Conservation (phyloP, 1,284 basidiomycete species). For the Thecaphora thlaspeos region DNA sequence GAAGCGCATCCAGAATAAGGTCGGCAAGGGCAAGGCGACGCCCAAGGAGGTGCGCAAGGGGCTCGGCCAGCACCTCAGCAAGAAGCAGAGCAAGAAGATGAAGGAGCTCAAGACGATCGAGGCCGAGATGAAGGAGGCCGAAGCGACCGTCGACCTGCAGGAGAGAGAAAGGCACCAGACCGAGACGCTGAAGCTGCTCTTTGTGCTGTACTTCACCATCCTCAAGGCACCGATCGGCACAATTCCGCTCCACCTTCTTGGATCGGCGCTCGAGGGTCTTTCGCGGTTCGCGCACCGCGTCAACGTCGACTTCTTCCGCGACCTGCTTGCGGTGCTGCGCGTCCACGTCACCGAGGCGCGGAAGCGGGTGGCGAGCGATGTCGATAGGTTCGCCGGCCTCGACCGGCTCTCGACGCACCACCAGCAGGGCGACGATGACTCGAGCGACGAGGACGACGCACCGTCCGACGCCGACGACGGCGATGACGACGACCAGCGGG, state of each 20-base stretch:
- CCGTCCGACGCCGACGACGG: slow-evolving; percentile 2
- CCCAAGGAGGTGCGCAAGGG: slow-evolving; percentile 50
- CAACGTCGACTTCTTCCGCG: slow-evolving; percentile 98
- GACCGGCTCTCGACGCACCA: background rate
- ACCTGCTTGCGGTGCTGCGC: slow-evolving; percentile 83
- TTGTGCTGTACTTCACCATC: slow-evolving; percentile 95
- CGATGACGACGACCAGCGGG: background rate
- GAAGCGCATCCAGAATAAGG: slow-evolving; percentile 77
- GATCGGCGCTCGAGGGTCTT: slow-evolving; percentile 86
- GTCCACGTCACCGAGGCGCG: slow-evolving; percentile 66
- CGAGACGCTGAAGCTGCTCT: slow-evolving; percentile 94
- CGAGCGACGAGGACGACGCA: slow-evolving; percentile 8
- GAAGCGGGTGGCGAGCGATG: slow-evolving; percentile 12
- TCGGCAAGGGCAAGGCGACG: slow-evolving; percentile 50
- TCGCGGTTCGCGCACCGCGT: slow-evolving; percentile 92
- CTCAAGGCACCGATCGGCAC: slow-evolving; percentile 71
- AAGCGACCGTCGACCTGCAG: slow-evolving; percentile 89
- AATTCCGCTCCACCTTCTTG: slow-evolving; percentile 75
- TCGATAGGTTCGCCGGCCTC: background rate
- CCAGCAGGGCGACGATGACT: slow-evolving; percentile 1
- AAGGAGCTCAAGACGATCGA: slow-evolving; percentile 48
- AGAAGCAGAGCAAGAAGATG: slow-evolving; percentile 52
- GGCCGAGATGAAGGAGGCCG: slow-evolving; percentile 64
- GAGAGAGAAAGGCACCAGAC: slow-evolving; percentile 87
- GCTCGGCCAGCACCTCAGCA: slow-evolving; percentile 44